Conservation (phyloP, 2,329 filamentous ascomycete species). For the Colletotrichum horii region DNA sequence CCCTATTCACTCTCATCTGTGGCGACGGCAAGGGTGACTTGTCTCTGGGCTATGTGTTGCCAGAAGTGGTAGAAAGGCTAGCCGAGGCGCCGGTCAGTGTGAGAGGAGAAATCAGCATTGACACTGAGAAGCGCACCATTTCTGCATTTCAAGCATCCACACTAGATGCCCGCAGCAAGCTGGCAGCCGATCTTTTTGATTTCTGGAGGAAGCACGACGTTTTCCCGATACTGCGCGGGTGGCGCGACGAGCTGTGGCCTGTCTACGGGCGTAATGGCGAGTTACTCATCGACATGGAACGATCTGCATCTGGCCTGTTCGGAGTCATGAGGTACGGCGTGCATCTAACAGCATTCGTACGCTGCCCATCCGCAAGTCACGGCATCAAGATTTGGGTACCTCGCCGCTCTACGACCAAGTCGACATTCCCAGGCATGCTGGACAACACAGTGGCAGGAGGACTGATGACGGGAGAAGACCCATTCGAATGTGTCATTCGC, state of each 20-base stretch:
- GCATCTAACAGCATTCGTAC: conserved; percentile 78
- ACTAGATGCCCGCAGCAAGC: conserved; percentile 66
- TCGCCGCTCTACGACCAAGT: conserved; percentile 75
- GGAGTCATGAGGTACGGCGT: conserved; percentile 81
- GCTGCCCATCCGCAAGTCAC: conserved; percentile 39
- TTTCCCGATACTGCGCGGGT: conserved; percentile 78
- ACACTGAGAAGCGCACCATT: conserved; percentile 65
- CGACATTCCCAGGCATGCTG: conserved; percentile 89
- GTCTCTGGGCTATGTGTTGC: conserved; percentile 67
- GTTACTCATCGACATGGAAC: conserved; percentile 76
- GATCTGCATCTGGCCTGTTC: conserved; percentile 75
- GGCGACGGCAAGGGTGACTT: conserved; percentile 66
- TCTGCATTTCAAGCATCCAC: conserved; percentile 64
- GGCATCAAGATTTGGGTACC: conserved; percentile 87
- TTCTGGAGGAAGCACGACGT: conserved; percentile 73
- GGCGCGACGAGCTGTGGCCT: conserved; percentile 82
- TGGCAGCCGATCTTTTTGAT: conserved; percentile 60
- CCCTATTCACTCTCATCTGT: conserved; percentile 71
- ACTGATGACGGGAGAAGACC: conserved; percentile 79
- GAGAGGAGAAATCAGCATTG: conserved; percentile 65
- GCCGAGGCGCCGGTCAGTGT: conserved; percentile 50
- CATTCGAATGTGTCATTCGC: conserved; percentile 81
- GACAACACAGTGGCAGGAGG: conserved; percentile 93
- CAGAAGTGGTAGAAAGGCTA: conserved; percentile 55
- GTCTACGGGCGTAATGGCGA: conserved; percentile 71